Percentiles rank a stretch among this genome's conserved stretches.
phyloP scores from a whole-genome alignment of 305 asterid genomes.

The Fraxinus baroniana region DNA sequence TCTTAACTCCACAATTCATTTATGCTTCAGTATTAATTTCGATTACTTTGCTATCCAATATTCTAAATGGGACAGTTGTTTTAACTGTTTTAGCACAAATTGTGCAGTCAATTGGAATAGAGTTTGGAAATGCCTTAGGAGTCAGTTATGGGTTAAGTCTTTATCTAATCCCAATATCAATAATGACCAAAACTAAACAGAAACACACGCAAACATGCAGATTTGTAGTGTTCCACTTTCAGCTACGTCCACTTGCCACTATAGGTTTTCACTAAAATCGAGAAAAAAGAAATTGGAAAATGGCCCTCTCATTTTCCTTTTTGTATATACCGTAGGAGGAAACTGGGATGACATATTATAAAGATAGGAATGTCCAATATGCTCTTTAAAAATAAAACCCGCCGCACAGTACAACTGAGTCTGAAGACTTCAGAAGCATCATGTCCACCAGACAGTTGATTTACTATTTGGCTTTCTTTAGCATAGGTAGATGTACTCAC shows the following conservation, averaged over 20 bases:
- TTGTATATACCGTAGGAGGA: neutral
- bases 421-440: neutral
- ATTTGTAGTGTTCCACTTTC: neutral
- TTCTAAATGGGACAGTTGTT: neutral
- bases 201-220: neutral
- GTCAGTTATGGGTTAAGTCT: neutral
- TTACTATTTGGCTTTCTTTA: neutral
- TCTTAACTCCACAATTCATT: neutral
- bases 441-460: neutral
- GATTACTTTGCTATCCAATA: neutral
- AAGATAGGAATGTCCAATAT: neutral
- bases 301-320: neutral
- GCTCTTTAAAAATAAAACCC: neutral
- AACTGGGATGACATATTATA: neutral
- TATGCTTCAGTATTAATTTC: neutral
- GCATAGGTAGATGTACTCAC: neutral
- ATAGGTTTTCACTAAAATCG: neutral
- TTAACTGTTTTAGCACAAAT: neutral
- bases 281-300: neutral
- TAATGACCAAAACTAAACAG: neutral
- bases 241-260: neutral
- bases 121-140: neutral
- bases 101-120: neutral
- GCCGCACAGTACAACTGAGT: neutral
- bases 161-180: neutral